Conservation (phyloP, 306 rosid genomes). For the Cicer pinnatifidum region DNA sequence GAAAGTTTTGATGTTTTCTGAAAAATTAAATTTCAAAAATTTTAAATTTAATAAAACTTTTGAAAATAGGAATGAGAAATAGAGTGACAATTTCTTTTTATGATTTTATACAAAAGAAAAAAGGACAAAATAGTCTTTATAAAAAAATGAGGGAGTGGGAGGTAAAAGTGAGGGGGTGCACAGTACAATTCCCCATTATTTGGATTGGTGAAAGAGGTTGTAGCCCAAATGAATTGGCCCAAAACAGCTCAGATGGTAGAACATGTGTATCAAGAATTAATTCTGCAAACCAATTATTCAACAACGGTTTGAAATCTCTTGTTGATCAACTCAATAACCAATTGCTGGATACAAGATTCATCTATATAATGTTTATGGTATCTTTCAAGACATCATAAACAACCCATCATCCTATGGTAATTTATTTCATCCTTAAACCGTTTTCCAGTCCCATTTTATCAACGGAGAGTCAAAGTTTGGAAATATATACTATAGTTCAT, state of each 20-base stretch:
- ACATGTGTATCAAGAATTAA: conserved; percentile 78
- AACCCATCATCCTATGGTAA: conserved; percentile 81
- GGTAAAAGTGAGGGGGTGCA: too few relatives aligned
- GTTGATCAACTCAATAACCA: conserved; percentile 74
- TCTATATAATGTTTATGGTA: conserved; percentile 70
- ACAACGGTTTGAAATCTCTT: conserved; percentile 62
- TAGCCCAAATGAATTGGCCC: conserved; percentile 81
- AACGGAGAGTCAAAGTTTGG: neutral
- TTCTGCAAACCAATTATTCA: conserved; percentile 82
- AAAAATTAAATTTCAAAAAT: too few relatives aligned
- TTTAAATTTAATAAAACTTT: too few relatives aligned
- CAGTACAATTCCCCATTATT: too few relatives aligned
- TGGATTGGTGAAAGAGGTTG: conserved; percentile 94
- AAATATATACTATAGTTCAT: neutral
- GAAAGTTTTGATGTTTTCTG: too few relatives aligned
- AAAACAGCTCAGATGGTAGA: conserved; percentile 76
- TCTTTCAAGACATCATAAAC: conserved; percentile 69
- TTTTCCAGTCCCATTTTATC: neutral
- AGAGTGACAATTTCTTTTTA: too few relatives aligned
- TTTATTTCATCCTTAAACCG: neutral
- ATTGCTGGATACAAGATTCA: conserved; percentile 60
- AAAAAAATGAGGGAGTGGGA: too few relatives aligned
- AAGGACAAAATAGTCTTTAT: too few relatives aligned
- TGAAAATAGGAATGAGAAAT: too few relatives aligned
- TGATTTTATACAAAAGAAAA: too few relatives aligned